Evolutionary conservation across 306 rosid genomes (phyloP).

Genomic region (Quercus alba): DNA sequence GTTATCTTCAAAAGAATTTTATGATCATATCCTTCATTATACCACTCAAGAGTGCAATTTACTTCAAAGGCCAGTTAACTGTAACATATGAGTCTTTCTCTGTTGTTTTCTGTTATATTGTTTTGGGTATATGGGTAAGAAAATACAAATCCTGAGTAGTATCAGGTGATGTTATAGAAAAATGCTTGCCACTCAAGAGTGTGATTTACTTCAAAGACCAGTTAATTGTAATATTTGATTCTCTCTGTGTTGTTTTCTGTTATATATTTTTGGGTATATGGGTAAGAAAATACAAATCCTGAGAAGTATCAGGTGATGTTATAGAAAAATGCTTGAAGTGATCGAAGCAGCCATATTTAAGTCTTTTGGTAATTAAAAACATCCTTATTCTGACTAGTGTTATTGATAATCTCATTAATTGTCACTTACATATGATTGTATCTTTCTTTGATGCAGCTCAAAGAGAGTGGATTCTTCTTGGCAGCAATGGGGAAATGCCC

Average conservation of each 20-base stretch:
- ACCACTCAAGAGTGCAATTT: background rate
- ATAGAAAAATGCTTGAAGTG: background rate
- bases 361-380: background rate
- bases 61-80: background rate
- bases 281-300: background rate
- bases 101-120: background rate
- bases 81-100: background rate
- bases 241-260: background rate
- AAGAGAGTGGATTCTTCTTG: conserved; percentile 46
- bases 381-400: background rate
- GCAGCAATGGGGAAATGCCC: conserved; percentile 66
- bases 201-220: background rate
- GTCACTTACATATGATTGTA: background rate
- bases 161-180: background rate
- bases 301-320: background rate
- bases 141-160: background rate
- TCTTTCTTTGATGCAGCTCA: conserved; percentile 52
- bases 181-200: background rate
- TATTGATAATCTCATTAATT: background rate
- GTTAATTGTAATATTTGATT: background rate
- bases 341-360: background rate
- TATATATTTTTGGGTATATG: background rate
- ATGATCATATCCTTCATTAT: background rate
- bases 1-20: background rate
- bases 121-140: background rate